Conservation (phyloP, 2,329 filamentous ascomycete species). For the Eurotiales sp. region DNA sequence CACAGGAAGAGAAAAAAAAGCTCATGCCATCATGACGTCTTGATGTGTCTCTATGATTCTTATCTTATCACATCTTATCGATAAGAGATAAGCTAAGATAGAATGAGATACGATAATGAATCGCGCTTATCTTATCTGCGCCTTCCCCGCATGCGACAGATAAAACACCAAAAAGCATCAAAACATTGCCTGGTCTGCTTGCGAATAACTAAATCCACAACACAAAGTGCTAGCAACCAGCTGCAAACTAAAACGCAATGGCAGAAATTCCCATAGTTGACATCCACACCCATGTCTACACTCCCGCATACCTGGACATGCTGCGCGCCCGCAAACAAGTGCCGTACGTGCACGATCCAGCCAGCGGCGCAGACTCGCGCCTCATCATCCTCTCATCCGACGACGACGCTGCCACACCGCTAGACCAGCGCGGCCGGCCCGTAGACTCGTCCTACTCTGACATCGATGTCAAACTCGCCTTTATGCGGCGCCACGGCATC, state of each 20-base stretch:
- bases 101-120: background rate
- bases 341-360: constrained; percentile 43
- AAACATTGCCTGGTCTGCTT: no score
- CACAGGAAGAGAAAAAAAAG: no score
- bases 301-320: constrained; percentile 56
- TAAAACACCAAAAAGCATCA: constrained; percentile 1
- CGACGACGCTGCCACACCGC: constrained; percentile 37
- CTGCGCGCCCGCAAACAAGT: constrained; percentile 50
- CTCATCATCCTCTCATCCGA: constrained; percentile 48
- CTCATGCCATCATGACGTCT: no score
- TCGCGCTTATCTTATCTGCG: constrained; percentile 1
- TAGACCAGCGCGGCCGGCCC: constrained; percentile 64
- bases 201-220: no score
- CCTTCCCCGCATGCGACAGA: background rate
- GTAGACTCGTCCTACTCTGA: constrained; percentile 81
- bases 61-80: background rate
- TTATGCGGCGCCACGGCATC: constrained; percentile 84
- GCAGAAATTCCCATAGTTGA: constrained; percentile 49
- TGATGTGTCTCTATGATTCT: background rate
- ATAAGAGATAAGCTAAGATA: background rate
- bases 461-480: constrained; percentile 72
- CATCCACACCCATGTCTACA: constrained; percentile 63
- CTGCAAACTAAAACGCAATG: constrained; percentile 16
- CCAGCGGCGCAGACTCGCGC: constrained; percentile 32
- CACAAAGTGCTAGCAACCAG: no score